Base-by-base conservation (phyloP, 805 yeast species). In the Komagataella kurtzmanii region DNA sequence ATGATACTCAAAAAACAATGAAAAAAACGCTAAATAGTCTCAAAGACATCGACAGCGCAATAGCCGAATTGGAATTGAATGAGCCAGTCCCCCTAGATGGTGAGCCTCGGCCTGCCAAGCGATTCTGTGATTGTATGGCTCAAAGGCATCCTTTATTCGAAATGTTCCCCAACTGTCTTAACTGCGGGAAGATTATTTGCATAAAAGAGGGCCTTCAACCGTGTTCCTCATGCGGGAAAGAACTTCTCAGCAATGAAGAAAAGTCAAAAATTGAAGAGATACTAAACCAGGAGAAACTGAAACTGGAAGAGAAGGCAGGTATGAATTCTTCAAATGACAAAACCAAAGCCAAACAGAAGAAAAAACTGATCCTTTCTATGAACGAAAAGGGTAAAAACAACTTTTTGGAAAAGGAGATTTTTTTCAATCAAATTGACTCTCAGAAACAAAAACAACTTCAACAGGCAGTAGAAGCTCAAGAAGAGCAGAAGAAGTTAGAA, bases 121-220 rank as follows among this genome's bases (percentile, higher is more conserved):
- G 59, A 51, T 61, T 54, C 3, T 90, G 98, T 62, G 78, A 83
- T 55, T 90, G 98, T 61, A 86, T 83, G 80, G 97, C 91, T 1
- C 77, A 85, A 0, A 71, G 85, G 54, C 99, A 93, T 61, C 96
- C 97, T 3, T 67, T 93, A 30, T 85, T 88, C 55, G 95, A 87
- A 52, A 76, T 85, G 56, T 93, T 95, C 2, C 98, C 99, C 1
- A 93, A 93, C 63, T 93, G 99, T 60, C 67, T 93, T 45, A 81
- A 85, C 54, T 93, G 99, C 64, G 99, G 99, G 8, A 87, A 89
- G 64, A 87, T 93, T 46, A 87, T 93, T 2, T 93, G 99, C 69
- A 74, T 76, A 3, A 83, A 82, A 58, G 98, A 93, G 61, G 98
- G 98, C 0, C 69, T 88, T 21, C 93, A 90, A 54, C 93, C 93